Conservation (phyloP, 306 rosid species). For the Sphenostylis stenocarpa region DNA sequence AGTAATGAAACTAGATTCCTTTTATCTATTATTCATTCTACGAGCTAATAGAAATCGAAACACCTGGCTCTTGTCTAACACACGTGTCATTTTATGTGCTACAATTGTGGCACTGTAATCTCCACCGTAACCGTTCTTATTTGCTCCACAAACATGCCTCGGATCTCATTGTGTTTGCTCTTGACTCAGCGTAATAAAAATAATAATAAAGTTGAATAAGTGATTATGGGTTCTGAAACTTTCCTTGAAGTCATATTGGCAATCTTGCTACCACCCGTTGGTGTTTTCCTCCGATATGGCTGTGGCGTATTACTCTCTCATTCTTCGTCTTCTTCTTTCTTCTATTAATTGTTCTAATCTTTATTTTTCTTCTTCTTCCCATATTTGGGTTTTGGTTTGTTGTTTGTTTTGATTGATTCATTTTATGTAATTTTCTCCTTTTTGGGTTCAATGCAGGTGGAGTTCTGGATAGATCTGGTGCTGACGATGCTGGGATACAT, state of each 20-base stretch:
- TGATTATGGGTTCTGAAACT: conserved; percentile 60
- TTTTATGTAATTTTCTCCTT: background rate
- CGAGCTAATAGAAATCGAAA: background rate
- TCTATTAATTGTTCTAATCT: too few relatives aligned
- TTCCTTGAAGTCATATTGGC: conserved; percentile 64
- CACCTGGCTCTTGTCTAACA: background rate
- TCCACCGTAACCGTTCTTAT: conserved; percentile 8
- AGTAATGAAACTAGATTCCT: too few relatives aligned
- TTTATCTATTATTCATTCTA: too few relatives aligned
- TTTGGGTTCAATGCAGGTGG: conserved; percentile 50
- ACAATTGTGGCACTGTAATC: background rate
- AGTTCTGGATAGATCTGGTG: conserved; percentile 64
- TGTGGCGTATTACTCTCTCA: conserved; percentile 42
- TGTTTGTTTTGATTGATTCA: background rate
- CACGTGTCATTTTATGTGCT: conserved; percentile 25
- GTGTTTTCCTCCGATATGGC: conserved; percentile 74
- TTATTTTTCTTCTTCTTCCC: too few relatives aligned
- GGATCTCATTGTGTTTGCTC: background rate
- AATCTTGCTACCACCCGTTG: conserved; percentile 68
- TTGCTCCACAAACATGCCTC: background rate
- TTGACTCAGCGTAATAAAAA: too few relatives aligned
- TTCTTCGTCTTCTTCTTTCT: background rate
- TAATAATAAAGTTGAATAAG: too few relatives aligned
- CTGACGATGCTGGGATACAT: conserved; percentile 64
- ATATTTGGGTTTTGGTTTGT: background rate